Conservation (phyloP, 129 eudicot genomes). For the carrot (Daucus carota) region DNA sequence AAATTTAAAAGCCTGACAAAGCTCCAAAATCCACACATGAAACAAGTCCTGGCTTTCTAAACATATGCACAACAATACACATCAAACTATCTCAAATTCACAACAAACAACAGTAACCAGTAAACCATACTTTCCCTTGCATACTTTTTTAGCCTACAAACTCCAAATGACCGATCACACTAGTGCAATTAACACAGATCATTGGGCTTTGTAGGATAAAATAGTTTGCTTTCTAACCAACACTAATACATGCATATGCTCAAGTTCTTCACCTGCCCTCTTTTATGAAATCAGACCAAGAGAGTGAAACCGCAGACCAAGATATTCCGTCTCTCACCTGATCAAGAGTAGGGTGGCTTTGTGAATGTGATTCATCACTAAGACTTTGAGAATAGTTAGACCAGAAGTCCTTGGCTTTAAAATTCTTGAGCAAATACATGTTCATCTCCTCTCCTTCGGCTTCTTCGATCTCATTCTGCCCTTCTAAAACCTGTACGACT, state of each 20-base stretch:
- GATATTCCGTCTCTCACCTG: slow-evolving; percentile 49
- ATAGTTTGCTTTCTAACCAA: not conserved
- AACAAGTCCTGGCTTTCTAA: no score
- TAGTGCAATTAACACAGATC: no score
- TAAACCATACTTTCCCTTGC: not conserved
- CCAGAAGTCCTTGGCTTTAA: slow-evolving; percentile 39
- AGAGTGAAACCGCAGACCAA: slow-evolving; percentile 33
- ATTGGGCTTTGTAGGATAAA: not conserved
- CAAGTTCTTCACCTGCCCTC: slow-evolving; percentile 45
- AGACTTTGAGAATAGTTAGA: slow-evolving; percentile 25
- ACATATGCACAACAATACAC: not conserved
- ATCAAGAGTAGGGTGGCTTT: slow-evolving; percentile 49
- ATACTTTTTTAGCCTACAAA: not conserved
- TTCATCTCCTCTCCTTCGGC: slow-evolving; percentile 50
- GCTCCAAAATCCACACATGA: no score
- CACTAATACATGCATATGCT: not conserved
- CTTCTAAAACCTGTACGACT: slow-evolving; percentile 52
- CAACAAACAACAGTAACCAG: not conserved
- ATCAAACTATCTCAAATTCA: not conserved
- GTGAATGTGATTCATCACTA: slow-evolving; percentile 23
- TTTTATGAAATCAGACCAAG: slow-evolving; percentile 36
- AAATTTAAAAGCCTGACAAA: no score
- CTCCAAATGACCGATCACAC: not conserved
- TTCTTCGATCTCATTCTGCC: slow-evolving; percentile 48
- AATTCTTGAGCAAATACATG: slow-evolving; percentile 34